These are phyloP conservation scores for Curvularia verruculosa DNA, from an alignment of 2,329 filamentous ascomycete species.

Conservation along the genomic window DNA sequence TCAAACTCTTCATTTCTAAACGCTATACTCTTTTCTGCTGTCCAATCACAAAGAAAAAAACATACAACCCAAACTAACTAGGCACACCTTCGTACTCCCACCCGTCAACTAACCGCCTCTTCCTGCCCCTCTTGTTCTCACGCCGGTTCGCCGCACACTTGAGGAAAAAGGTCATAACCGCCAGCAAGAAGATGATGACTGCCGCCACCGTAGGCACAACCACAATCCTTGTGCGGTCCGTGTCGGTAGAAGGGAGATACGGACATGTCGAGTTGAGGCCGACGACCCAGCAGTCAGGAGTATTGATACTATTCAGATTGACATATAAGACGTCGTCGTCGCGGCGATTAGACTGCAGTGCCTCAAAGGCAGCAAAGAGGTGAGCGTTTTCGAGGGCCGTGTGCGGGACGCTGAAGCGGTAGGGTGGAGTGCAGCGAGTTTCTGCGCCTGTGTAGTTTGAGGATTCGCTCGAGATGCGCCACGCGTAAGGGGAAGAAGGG, in stretches of 20 bases:
- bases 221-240: slow-evolving; percentile 56
- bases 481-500: slow-evolving; percentile 60
- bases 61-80: slow-evolving; percentile 25
- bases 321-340: slow-evolving; percentile 56
- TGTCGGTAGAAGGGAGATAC: slow-evolving; percentile 56
- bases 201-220: slow-evolving; percentile 67
- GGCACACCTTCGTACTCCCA: slow-evolving; percentile 75
- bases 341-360: neutral
- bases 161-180: slow-evolving; percentile 65
- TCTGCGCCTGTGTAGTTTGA: slow-evolving; percentile 54
- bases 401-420: slow-evolving; percentile 63
- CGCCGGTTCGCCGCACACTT: slow-evolving; percentile 68
- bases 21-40: neutral
- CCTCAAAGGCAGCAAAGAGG: slow-evolving; percentile 49
- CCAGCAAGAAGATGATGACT: slow-evolving; percentile 66
- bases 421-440: slow-evolving; percentile 55
- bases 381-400: slow-evolving; percentile 69
- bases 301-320: slow-evolving; percentile 65
- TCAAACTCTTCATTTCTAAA: neutral
- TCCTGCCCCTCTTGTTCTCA: slow-evolving; percentile 58
- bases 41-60: neutral
- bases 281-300: slow-evolving; percentile 64
- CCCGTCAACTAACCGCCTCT: slow-evolving; percentile 56
- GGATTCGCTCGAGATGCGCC: slow-evolving; percentile 57
- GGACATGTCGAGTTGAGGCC: slow-evolving; percentile 64